These are phyloP conservation scores for Kurtzmaniella cleridarum DNA, from an alignment of 805 yeast species.

Conservation along the genomic window DNA sequence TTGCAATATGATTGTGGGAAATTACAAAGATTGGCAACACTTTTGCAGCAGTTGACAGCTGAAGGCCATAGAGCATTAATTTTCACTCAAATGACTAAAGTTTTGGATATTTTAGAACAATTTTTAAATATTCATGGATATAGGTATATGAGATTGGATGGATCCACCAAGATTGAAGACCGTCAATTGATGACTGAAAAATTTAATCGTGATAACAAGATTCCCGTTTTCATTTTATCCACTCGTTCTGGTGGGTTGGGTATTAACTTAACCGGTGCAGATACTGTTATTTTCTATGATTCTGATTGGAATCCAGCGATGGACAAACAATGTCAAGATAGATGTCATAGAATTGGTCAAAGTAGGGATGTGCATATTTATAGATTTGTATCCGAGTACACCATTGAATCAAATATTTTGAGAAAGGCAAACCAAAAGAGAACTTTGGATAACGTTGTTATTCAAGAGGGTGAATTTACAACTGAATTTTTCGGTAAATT, in stretches of 20 bases:
- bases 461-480: slow-evolving; percentile 97
- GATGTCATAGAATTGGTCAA: slow-evolving; percentile 98
- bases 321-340: slow-evolving; percentile 98
- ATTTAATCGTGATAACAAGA: slow-evolving; percentile 78
- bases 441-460: slow-evolving; percentile 88
- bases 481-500: slow-evolving; percentile 91
- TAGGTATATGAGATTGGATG: slow-evolving; percentile 91
- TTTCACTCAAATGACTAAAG: slow-evolving; percentile 98
- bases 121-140: slow-evolving; percentile 93
- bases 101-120: slow-evolving; percentile 86
- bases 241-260: slow-evolving; percentile 99
- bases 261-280: slow-evolving; percentile 96
- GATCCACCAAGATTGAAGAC: slow-evolving; percentile 96
- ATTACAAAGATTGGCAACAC: slow-evolving; percentile 72
- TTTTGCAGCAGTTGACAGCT: slow-evolving; percentile 71
- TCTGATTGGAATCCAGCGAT: slow-evolving; percentile 99
- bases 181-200: slow-evolving; percentile 91
- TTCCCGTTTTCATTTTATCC: slow-evolving; percentile 87
- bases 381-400: slow-evolving; percentile 90
- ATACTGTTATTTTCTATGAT: slow-evolving; percentile 95
- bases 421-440: slow-evolving; percentile 93
- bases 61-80: slow-evolving; percentile 92
- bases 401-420: slow-evolving; percentile 92
- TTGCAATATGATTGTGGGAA: slow-evolving; percentile 97
- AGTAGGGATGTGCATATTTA: slow-evolving; percentile 96